A percentile compares a stretch with the other conserved stretches of the same genome.
Conservation (phyloP, 208 protist genomes). For the Wallacemonas sp. region DNA sequence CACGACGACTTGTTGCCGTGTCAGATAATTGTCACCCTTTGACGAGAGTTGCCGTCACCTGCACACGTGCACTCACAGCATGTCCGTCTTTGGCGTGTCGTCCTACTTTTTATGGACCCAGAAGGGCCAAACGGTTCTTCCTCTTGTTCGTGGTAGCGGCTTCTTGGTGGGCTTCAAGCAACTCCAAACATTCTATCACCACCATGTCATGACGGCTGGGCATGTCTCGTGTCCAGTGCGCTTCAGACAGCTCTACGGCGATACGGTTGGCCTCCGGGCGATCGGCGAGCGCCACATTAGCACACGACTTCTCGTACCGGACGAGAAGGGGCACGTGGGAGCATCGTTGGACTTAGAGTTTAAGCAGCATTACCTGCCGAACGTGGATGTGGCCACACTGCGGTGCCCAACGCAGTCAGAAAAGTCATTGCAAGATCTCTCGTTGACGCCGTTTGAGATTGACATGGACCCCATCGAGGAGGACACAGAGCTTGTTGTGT, state of each 20-base stretch:
- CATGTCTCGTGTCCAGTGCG: constrained; percentile 82
- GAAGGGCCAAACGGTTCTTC: constrained; percentile 82
- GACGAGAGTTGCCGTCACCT: too few relatives aligned
- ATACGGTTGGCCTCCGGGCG: constrained; percentile 65
- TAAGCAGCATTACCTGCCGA: constrained; percentile 60
- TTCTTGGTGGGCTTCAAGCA: constrained; percentile 75
- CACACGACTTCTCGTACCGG: constrained; percentile 56
- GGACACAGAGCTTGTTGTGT: constrained; percentile 63
- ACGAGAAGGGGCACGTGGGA: constrained; percentile 28
- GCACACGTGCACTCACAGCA: constrained; percentile 20
- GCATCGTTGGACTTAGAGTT: constrained; percentile 65
- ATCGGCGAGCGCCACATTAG: constrained; percentile 89
- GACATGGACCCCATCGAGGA: constrained; percentile 68
- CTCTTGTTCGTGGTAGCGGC: constrained; percentile 81
- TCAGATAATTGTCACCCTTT: too few relatives aligned
- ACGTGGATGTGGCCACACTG: constrained; percentile 73
- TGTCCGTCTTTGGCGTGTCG: constrained; percentile 77
- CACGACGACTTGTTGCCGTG: too few relatives aligned
- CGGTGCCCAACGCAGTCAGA: constrained; percentile 44
- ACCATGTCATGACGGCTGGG: constrained; percentile 82
- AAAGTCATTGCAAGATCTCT: not conserved
- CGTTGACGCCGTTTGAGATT: constrained; percentile 57
- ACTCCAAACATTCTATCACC: constrained; percentile 68
- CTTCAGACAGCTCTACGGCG: constrained; percentile 63
- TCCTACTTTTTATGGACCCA: constrained; percentile 91